These are phyloP conservation scores for Talaromyces atroroseus DNA, from an alignment of 2,329 filamentous ascomycete genomes.

Conservation along the genomic window DNA sequence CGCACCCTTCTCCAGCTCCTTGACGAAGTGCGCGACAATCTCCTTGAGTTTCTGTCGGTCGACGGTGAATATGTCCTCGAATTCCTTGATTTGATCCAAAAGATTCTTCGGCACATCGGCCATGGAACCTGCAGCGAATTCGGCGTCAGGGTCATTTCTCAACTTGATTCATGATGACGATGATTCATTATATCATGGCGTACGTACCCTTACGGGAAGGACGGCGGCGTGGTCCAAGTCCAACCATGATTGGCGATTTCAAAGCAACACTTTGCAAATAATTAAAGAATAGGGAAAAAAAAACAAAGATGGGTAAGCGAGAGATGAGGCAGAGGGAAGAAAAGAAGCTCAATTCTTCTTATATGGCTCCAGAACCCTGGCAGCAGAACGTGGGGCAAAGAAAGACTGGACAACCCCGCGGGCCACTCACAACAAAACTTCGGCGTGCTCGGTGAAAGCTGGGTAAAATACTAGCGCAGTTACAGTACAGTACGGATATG, in stretches of 20 bases:
- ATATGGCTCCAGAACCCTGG: not conserved
- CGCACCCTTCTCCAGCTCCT: constrained; percentile 77
- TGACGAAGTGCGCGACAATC: constrained; percentile 83
- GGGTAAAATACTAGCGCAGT: constrained; percentile 12
- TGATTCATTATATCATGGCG: not conserved
- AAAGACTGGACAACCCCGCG: not conserved
- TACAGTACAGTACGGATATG: not conserved
- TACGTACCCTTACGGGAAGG: constrained; percentile 69
- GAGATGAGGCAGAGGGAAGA: not conserved
- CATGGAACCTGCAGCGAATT: constrained; percentile 64
- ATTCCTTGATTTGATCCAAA: constrained; percentile 69
- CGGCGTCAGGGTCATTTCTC: not conserved
- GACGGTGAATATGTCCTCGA: constrained; percentile 81
- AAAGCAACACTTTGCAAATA: not conserved
- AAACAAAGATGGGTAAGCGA: constrained; percentile 5
- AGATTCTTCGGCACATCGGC: constrained; percentile 84
- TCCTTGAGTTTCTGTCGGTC: constrained; percentile 74
- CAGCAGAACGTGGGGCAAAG: constrained; percentile 4
- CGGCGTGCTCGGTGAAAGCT: constrained; percentile 18
- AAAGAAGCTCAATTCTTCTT: not conserved
- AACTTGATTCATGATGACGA: not conserved
- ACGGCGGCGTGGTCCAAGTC: constrained; percentile 57
- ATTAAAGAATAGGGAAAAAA: constrained; percentile 1
- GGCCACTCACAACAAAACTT: not conserved
- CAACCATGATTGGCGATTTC: constrained; percentile 53